Conservation (phyloP, 106 monocot genomes). For the Dioscorea alata region DNA sequence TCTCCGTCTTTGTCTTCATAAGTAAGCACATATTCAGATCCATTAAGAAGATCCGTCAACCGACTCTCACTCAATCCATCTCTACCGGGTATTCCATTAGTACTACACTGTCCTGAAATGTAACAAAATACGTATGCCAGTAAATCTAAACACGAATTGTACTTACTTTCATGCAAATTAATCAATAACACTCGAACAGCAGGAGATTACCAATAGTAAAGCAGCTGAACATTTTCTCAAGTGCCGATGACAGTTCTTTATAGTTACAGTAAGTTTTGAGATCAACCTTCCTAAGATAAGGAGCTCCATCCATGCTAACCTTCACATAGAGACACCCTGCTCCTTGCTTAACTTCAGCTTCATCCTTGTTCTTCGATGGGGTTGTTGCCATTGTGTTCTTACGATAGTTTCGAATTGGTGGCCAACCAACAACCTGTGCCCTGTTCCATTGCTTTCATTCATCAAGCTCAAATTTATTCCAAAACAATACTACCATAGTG, state of each 20-base stretch:
- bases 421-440: conserved; percentile 75
- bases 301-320: conserved; percentile 77
- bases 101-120: conserved; percentile 54
- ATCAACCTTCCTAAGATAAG: conserved; percentile 58
- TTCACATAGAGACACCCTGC: conserved; percentile 50
- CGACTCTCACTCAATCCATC: conserved; percentile 40
- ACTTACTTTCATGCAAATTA: no score
- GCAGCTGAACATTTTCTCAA: conserved; percentile 74
- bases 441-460: conserved; percentile 8
- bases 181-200: no score
- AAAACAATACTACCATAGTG: no score
- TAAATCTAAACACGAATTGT: neutral
- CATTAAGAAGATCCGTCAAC: conserved; percentile 42
- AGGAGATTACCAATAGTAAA: conserved; percentile 50
- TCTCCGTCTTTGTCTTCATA: conserved; percentile 50
- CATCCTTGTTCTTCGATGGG: conserved; percentile 42
- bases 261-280: conserved; percentile 47
- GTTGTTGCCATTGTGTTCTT: conserved; percentile 56
- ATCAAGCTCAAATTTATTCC: no score
- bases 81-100: conserved; percentile 33
- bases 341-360: conserved; percentile 31
- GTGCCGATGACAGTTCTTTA: conserved; percentile 51
- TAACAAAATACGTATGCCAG: conserved; percentile 8
- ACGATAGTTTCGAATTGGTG: conserved; percentile 59
- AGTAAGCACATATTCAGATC: conserved; percentile 53